Base-by-base conservation (phyloP, 805 yeast species). In the Cyberlindnera galapagoensis region DNA sequence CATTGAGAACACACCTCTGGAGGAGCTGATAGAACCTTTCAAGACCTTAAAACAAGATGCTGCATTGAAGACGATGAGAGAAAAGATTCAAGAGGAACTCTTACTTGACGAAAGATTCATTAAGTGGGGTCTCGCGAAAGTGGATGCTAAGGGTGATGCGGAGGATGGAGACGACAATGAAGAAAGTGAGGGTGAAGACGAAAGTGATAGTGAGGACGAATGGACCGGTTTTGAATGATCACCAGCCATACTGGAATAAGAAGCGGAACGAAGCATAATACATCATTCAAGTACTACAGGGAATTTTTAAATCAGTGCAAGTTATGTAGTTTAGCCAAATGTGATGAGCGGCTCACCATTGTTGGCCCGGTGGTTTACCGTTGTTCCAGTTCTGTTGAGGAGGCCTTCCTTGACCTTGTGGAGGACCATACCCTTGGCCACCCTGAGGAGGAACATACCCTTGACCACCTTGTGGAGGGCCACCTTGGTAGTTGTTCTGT, bases 1-100 rank as follows among this genome's bases (percentile, higher is more conserved):
- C 18, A 57, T 71, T 7, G 49, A 52, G 3, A 51, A 57, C 1
- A 60, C 74, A 1, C 92, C 94, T 10, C 43, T 85, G 11, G 53
- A 52, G 2, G 51, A 52, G 21, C 60, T 87, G 26, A 52, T 88
- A 11, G 56, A 57, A n/a, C 85, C 94, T 5, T 77, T 86, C 45
- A 59, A 59, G 20, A 63, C 57, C 3, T 61, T 87, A 33, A 61
- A 64, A 17, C 59, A 63, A 19, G 56, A 63, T n/a, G 65, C 70
- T 4, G 44, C 61, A n/a, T 65, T 73, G 51, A 83, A 80, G 59
- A 74, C 81, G 3, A 59, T 87, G 38, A 73, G 84, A 54, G 61
- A 65, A 30, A 79, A 75, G 46, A 76, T 80, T 36, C 65, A 63
- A 43, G 76, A 73, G 22, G 92, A 84, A 21, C 67, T 90, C 0